These are phyloP conservation scores for Arabidopsis hybrid DNA, from an alignment of 441 rosid species.

Conservation along the genomic window DNA sequence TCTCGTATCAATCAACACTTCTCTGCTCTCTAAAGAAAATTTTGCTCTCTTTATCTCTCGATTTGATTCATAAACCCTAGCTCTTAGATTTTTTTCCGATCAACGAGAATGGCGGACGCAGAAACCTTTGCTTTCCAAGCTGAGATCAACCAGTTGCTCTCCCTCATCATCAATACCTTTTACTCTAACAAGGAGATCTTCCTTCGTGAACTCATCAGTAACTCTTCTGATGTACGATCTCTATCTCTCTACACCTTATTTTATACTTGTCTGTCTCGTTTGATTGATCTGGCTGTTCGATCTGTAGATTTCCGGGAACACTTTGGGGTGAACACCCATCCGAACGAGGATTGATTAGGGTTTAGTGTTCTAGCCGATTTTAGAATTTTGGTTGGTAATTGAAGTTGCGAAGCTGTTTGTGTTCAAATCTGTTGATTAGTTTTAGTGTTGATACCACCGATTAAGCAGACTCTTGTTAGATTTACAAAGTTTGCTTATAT, in stretches of 20 bases:
- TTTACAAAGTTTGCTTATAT: too few species aligned
- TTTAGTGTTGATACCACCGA: background rate
- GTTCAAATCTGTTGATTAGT: background rate
- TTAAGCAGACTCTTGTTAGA: background rate
- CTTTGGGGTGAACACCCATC: too few species aligned
- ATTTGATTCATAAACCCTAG: background rate
- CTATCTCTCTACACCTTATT: background rate
- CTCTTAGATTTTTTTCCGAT: background rate
- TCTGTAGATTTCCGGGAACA: constrained; percentile 1
- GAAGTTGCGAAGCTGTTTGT: background rate
- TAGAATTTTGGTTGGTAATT: background rate
- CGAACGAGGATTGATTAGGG: background rate
- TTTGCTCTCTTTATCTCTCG: background rate
- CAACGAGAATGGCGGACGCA: constrained; percentile 50
- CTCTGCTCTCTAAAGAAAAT: background rate
- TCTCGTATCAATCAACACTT: background rate
- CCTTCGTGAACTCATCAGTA: constrained; percentile 76
- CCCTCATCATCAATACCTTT: constrained; percentile 68
- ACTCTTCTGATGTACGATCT: constrained; percentile 63
- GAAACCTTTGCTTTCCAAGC: constrained; percentile 78
- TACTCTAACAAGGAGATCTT: constrained; percentile 83
- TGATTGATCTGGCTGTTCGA: background rate
- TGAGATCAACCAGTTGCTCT: constrained; percentile 69
- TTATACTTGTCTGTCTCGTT: background rate
- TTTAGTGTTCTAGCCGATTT: background rate